These are phyloP conservation scores for Mycena leptocephala DNA, from an alignment of 768 basidiomycete species.

Conservation along the genomic window DNA sequence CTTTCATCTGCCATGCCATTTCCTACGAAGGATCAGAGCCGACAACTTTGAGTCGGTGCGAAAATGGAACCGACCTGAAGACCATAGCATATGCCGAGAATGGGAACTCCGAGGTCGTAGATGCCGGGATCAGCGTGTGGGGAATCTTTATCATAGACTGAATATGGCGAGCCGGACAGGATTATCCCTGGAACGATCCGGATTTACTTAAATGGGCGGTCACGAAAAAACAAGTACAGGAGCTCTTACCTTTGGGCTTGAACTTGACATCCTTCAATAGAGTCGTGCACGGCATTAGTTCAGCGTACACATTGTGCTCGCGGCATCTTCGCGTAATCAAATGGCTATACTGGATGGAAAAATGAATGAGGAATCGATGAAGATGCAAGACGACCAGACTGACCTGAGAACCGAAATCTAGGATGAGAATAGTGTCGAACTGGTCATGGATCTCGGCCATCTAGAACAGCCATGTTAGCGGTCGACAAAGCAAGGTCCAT, in stretches of 20 bases:
- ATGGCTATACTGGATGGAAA: constrained; percentile 87
- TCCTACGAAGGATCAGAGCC: constrained; percentile 70
- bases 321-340: constrained; percentile 98
- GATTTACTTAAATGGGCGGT: constrained; percentile 7
- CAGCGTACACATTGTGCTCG: constrained; percentile 97
- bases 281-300: constrained; percentile 96
- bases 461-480: background rate
- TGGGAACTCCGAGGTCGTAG: constrained; percentile 90
- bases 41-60: too few species aligned
- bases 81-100: constrained; percentile 98
- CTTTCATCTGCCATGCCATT: constrained; percentile 91
- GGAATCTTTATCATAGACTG: constrained; percentile 93
- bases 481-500: background rate
- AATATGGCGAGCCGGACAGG: constrained; percentile 97
- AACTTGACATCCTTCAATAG: constrained; percentile 91
- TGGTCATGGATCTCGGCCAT: constrained; percentile 96
- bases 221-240: constrained; percentile 1
- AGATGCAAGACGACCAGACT: constrained; percentile 23
- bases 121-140: constrained; percentile 96
- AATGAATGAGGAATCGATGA: constrained; percentile 11
- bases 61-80: constrained; percentile 77
- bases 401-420: constrained; percentile 98
- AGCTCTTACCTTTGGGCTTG: constrained; percentile 88
- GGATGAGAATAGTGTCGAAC: constrained; percentile 95
- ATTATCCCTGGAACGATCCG: constrained; percentile 86